Evolutionary conservation across 306 rosid species (phyloP).

Genomic region (Pyrus communis): DNA sequence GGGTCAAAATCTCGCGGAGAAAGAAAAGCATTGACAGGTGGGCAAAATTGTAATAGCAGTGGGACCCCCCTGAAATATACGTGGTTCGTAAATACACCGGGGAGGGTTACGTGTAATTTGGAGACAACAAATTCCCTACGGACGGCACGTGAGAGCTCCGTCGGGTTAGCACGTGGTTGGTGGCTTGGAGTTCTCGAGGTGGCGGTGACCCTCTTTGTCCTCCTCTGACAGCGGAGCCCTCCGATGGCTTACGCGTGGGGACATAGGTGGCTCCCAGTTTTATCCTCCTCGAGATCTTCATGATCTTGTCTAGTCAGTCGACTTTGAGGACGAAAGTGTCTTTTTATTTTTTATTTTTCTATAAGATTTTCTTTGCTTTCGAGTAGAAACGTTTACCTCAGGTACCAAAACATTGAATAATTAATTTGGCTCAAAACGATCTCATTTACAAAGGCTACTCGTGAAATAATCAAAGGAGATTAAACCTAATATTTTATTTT

Average conservation of each 20-base stretch:
- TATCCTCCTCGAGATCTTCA: constrained; percentile 5
- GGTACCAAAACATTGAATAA: too few relatives aligned
- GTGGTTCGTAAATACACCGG: background rate
- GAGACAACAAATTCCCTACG: background rate
- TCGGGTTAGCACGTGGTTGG: constrained; percentile 12
- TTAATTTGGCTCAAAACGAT: too few relatives aligned
- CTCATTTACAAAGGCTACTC: too few relatives aligned
- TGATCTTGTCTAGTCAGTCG: constrained; percentile 1
- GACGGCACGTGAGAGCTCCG: background rate
- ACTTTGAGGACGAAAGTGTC: background rate
- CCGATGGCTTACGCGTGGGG: constrained; percentile 20
- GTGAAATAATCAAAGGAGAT: too few relatives aligned
- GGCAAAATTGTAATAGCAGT: background rate
- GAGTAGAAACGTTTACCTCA: too few relatives aligned
- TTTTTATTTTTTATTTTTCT: background rate
- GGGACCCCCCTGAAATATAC: background rate
- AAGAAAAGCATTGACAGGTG: background rate
- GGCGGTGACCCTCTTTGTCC: constrained; percentile 8
- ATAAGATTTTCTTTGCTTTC: too few relatives aligned
- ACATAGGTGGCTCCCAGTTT: background rate
- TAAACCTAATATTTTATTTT: too few relatives aligned
- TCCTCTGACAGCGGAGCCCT: background rate
- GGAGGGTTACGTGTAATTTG: background rate
- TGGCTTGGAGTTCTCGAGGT: background rate
- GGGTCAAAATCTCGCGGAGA: background rate